Evolutionary conservation across 805 yeast species (phyloP).

Genomic region (Middelhovenomyces tepae): DNA sequence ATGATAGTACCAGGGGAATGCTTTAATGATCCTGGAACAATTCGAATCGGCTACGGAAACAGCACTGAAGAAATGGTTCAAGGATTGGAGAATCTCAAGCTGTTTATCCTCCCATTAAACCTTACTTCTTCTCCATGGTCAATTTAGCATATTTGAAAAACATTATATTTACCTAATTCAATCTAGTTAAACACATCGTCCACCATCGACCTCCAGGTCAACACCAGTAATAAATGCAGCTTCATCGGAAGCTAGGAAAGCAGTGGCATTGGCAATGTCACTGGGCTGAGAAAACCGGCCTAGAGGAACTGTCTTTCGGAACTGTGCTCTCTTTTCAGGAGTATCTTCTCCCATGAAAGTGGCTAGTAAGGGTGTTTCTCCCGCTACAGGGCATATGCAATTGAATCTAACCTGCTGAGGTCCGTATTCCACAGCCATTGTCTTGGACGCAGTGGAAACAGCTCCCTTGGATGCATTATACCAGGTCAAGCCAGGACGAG

Average conservation of each 20-base stretch:
- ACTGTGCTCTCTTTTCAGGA: conserved; percentile 23
- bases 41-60: conserved; percentile 45
- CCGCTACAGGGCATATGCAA: conserved; percentile 34
- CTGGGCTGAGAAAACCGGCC: conserved; percentile 31
- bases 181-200: conserved; percentile 16
- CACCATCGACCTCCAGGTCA: conserved; percentile 31
- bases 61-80: conserved; percentile 26
- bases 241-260: conserved; percentile 30
- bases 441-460: conserved; percentile 30
- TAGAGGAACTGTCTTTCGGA: conserved; percentile 25
- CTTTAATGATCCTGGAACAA: conserved; percentile 34
- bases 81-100: conserved; percentile 27
- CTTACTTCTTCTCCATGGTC: too few relatives aligned
- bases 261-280: conserved; percentile 30
- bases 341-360: conserved; percentile 21
- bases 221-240: conserved; percentile 32
- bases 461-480: conserved; percentile 34
- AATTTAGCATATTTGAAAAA: too few relatives aligned
- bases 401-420: conserved; percentile 31
- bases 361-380: conserved; percentile 34
- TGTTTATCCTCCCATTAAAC: too few relatives aligned
- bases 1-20: conserved; percentile 44
- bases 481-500: conserved; percentile 26
- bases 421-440: conserved; percentile 33
- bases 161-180: too few relatives aligned